Percentiles rank a stretch among this genome's conserved stretches.
Evolutionary conservation across 2,329 filamentous ascomycete species (phyloP).

Genomic region (Colletotrichum sp.): DNA sequence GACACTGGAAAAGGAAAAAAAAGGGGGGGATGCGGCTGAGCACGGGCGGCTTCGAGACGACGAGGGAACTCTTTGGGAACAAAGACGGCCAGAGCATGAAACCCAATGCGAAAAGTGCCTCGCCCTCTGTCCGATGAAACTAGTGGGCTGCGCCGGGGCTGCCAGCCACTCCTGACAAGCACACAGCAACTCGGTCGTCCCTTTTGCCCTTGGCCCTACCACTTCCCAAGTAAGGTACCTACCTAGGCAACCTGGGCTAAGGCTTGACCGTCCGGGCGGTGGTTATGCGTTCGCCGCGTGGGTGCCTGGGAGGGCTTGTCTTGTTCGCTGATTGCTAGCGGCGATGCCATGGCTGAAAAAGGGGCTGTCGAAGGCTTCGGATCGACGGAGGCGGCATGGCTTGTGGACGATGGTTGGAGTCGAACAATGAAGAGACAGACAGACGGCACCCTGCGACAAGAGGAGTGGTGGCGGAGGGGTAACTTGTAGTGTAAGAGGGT

Average conservation of each 20-base stretch:
- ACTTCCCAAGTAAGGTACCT: neutral
- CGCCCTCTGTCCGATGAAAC: slow-evolving; percentile 5
- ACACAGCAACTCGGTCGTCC: neutral
- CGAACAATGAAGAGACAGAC: neutral
- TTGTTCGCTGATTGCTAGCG: neutral
- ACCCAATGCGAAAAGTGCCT: slow-evolving; percentile 1
- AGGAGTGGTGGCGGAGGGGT: neutral
- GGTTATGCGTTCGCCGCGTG: neutral
- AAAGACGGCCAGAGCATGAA: slow-evolving; percentile 14
- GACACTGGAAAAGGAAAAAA: neutral
- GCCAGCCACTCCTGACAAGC: neutral
- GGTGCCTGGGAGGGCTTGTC: neutral
- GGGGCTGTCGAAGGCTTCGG: neutral
- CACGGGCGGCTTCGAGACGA: slow-evolving; percentile 8
- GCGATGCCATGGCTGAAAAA: neutral
- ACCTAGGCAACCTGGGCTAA: neutral
- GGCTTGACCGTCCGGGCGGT: slow-evolving; percentile 13
- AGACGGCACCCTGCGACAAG: neutral
- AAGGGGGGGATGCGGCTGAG: neutral
- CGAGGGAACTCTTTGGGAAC: neutral
- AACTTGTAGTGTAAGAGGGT: neutral
- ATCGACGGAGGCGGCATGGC: neutral
- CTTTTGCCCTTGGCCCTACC: neutral
- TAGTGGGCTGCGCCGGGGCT: slow-evolving; percentile 8
- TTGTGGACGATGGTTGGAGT: neutral